Evolutionary conservation across 2,329 filamentous ascomycete species (phyloP).

Genomic region (Gaeumannomyces tritici): DNA sequence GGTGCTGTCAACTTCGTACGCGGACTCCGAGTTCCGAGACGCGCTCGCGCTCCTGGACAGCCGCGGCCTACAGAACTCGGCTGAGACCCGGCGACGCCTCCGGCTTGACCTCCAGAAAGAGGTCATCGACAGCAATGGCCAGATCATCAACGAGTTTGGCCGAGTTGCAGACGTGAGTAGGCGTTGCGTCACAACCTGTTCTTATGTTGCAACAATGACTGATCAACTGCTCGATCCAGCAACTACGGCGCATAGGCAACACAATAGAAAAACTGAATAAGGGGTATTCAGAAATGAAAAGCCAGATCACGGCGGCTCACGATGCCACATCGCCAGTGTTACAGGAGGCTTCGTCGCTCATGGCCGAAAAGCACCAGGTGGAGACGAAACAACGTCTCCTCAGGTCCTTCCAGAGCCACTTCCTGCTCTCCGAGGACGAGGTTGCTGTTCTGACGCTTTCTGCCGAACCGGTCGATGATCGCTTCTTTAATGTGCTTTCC

Average conservation of each 20-base stretch:
- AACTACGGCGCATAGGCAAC: constrained; percentile 74
- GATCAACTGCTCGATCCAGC: constrained; percentile 36
- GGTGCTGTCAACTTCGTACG: constrained; percentile 85
- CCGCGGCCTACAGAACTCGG: constrained; percentile 60
- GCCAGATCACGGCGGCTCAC: constrained; percentile 66
- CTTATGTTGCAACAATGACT: neutral
- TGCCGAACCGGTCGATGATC: constrained; percentile 73
- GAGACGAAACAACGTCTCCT: constrained; percentile 75
- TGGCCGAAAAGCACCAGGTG: constrained; percentile 62
- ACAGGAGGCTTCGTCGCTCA: constrained; percentile 64
- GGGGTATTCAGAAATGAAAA: constrained; percentile 72
- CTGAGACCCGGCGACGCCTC: constrained; percentile 69
- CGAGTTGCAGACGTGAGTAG: constrained; percentile 69
- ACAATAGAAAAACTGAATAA: constrained; percentile 72
- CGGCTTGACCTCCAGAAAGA: constrained; percentile 82
- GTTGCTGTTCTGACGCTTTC: constrained; percentile 64
- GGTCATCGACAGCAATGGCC: constrained; percentile 84
- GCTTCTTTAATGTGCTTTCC: constrained; percentile 68
- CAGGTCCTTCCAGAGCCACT: constrained; percentile 69
- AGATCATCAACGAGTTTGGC: constrained; percentile 81
- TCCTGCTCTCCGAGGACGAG: constrained; percentile 76
- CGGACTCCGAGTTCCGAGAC: constrained; percentile 84
- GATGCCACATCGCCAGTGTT: constrained; percentile 65
- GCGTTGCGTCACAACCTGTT: neutral
- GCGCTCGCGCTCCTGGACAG: constrained; percentile 70